Evolutionary conservation across 768 basidiomycete species (phyloP), one percentile per base, ranked within the genome.

Genomic region (Termitomyces sp.): DNA sequence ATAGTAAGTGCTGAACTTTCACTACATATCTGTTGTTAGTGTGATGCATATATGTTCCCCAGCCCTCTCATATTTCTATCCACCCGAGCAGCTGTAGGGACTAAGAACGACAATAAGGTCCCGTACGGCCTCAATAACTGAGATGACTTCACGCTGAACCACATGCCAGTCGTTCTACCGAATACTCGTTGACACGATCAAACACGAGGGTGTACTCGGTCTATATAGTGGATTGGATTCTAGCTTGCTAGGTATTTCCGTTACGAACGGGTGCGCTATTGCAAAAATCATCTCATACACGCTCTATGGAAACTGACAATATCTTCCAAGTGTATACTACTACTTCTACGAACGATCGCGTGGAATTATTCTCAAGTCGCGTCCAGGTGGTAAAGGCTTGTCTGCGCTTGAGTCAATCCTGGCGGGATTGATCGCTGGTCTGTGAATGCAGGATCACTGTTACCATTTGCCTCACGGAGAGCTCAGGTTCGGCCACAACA

Each of bases 11-110:
- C 16, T 67, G 61, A 71, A 87, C 68, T 50, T 59, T 19, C 23
- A 43, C 46, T 53, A 39, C 5, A 43, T 43, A 44, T 28, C 28
- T 55, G 51, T 55, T 45, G 40, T 42, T 41, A 39, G 61, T 52
- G 52, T n/a, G 43, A 45, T 47, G 50, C 0, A 19, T 11, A 27
- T 39, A 16, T 34, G 39, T 55, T 56, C 46, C 17, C 43, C 56
- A 97, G 94, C 67, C 97, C 97, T 7, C 79, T 99, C 35, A 85
- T 97, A 58, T 89, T 94, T 68, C 73, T 98, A 41, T 95, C 92
- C 8, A 98, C 96, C 1, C 83, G 95, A 48, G 92, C 94, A 3
- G 96, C 95, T 7, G 92, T 98, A 4, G 88, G 92, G 62, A 87
- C 88, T 0, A 91, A 86, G 74, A 86, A 80, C 46, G 82, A 89